These are phyloP conservation scores for Lobosporangium transversale DNA, from an alignment of 192 early-diverging fungal genomes.

Conservation along the genomic window DNA sequence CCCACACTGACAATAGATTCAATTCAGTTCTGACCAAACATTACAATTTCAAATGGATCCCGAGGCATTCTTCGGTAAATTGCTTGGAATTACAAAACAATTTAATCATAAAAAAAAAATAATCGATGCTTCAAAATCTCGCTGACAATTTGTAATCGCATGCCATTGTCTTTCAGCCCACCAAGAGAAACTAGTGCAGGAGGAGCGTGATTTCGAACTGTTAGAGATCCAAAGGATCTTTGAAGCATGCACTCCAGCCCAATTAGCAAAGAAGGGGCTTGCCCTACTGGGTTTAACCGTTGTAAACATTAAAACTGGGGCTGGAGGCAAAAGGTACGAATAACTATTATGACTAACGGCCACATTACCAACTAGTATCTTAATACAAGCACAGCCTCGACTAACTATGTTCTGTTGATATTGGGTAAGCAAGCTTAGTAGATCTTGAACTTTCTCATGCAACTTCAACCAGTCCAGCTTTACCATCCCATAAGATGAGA, in stretches of 20 bases:
- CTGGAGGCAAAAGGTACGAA: constrained; percentile 74
- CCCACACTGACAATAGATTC: not conserved
- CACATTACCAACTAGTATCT: not conserved
- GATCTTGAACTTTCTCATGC: constrained; percentile 71
- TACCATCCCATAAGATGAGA: constrained; percentile 69
- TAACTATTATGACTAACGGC: too few species aligned
- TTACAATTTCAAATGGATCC: constrained; percentile 25
- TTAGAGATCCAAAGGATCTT: constrained; percentile 56
- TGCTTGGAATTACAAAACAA: too few species aligned
- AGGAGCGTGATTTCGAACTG: constrained; percentile 62
- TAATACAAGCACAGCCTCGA: too few species aligned
- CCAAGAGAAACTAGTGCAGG: constrained; percentile 65
- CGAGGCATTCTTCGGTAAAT: constrained; percentile 50
- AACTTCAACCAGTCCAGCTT: constrained; percentile 52
- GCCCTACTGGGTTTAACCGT: constrained; percentile 71
- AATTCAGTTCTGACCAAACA: not conserved
- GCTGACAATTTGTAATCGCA: not conserved
- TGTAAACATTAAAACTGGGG: constrained; percentile 68
- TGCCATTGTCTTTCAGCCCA: constrained; percentile 17
- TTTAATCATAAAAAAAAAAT: not conserved
- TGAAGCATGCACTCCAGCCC: constrained; percentile 61
- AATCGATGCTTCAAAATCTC: not conserved
- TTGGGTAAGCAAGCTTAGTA: constrained; percentile 54
- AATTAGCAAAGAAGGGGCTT: constrained; percentile 72
- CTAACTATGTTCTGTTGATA: too few species aligned